Evolutionary conservation across 257 asterid species (phyloP).

Genomic region (Voacanga thouarsii): DNA sequence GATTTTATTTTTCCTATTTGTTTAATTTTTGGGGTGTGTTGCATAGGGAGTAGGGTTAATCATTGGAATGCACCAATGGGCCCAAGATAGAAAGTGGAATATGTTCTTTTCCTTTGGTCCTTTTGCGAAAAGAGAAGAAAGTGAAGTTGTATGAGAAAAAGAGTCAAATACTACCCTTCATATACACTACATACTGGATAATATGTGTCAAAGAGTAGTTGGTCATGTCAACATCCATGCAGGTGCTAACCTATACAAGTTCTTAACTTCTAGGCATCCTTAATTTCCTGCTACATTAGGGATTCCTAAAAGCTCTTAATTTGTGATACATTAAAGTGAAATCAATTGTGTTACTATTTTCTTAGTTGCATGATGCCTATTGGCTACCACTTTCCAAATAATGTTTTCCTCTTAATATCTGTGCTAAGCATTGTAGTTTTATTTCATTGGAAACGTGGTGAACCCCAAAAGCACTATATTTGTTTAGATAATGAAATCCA

Average conservation of each 20-base stretch:
- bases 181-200: not conserved
- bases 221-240: not conserved
- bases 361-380: not conserved
- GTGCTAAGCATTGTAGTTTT: not conserved
- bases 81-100: not conserved
- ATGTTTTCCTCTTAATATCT: not conserved
- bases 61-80: not conserved
- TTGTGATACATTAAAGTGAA: not conserved
- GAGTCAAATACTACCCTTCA: not conserved
- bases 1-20: not conserved
- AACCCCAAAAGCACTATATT: not conserved
- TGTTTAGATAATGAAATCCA: not conserved
- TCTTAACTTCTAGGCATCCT: not conserved
- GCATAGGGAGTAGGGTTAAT: not conserved
- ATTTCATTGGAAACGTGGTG: not conserved
- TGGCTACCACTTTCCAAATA: not conserved
- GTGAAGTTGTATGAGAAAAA: not conserved
- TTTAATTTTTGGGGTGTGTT: not conserved
- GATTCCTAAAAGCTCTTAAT: not conserved
- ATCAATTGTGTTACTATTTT: not conserved
- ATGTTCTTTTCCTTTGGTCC: not conserved
- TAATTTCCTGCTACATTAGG: not conserved
- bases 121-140: not conserved
- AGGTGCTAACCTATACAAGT: not conserved
- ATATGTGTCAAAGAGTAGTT: not conserved